Evolutionary conservation across 495 filamentous ascomycete genomes (phyloP).

Genomic region (Hyaloscypha variabilis): DNA sequence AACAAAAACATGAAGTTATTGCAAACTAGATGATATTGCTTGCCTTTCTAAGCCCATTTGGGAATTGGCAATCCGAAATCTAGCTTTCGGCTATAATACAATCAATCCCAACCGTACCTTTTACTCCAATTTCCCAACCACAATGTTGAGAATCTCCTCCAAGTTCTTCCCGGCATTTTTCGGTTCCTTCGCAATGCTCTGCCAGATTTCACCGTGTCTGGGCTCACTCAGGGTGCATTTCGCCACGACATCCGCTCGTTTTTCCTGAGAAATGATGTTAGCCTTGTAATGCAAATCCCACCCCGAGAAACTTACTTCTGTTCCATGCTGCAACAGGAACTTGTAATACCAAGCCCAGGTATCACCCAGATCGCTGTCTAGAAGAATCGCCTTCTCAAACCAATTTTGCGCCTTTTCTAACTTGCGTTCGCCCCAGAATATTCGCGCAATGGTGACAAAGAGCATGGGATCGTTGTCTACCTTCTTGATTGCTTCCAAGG

Average conservation of each 20-base stretch:
- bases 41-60: not conserved
- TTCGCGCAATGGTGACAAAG: slow-evolving; percentile 62
- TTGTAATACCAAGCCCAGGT: slow-evolving; percentile 99
- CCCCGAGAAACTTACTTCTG: slow-evolving; percentile 49
- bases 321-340: slow-evolving; percentile 88
- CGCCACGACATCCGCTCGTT: slow-evolving; percentile 74
- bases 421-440: slow-evolving; percentile 66
- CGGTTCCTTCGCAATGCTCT: slow-evolving; percentile 82
- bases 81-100: not conserved
- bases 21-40: not conserved
- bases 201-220: slow-evolving; percentile 92
- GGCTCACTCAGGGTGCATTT: slow-evolving; percentile 81
- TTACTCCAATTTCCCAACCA: slow-evolving; percentile 60
- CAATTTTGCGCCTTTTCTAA: slow-evolving; percentile 91
- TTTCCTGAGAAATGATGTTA: slow-evolving; percentile 58
- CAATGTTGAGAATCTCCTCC: slow-evolving; percentile 82
- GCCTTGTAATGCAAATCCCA: not conserved
- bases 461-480: slow-evolving; percentile 88
- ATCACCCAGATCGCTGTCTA: slow-evolving; percentile 86
- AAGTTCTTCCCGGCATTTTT: slow-evolving; percentile 69
- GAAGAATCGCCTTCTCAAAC: slow-evolving; percentile 93
- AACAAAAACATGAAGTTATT: not conserved
- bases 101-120: not conserved
- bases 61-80: not conserved
- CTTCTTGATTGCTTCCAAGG: slow-evolving; percentile 93